Percentiles rank a stretch among this genome's conserved stretches.
Conservation (phyloP, 352 stramenopile species). For the Globisporangium recalcitrans region DNA sequence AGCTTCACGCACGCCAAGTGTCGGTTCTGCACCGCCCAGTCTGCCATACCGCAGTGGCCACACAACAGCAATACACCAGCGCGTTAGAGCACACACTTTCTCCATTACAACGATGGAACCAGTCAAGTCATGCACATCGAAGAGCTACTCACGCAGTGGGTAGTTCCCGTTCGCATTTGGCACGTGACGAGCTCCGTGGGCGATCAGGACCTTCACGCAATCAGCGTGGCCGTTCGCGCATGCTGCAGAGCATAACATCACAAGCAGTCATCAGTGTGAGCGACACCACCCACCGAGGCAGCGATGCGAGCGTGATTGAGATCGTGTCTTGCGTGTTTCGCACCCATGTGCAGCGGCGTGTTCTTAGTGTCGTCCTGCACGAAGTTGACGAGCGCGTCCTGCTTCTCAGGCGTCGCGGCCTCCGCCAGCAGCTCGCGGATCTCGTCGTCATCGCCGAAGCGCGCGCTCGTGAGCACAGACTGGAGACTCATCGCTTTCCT, state of each 20-base stretch:
- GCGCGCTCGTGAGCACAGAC: conserved; percentile 60
- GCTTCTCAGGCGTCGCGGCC: conserved; percentile 11
- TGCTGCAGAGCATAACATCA: conserved; percentile 38
- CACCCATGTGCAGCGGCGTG: conserved; percentile 84
- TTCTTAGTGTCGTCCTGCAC: conserved; percentile 70
- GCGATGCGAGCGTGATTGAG: too few species aligned
- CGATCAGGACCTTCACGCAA: conserved; percentile 61
- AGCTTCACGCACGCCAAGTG: conserved; percentile 77
- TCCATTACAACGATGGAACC: neutral
- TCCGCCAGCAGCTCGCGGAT: conserved; percentile 42
- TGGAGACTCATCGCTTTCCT: conserved; percentile 26
- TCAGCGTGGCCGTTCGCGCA: conserved; percentile 72
- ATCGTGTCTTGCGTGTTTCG: neutral
- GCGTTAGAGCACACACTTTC: neutral
- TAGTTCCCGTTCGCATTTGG: conserved; percentile 70
- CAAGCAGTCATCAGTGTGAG: too few species aligned
- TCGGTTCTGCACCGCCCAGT: conserved; percentile 87
- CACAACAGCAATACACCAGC: neutral
- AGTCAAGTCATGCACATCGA: neutral
- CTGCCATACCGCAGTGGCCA: conserved; percentile 19
- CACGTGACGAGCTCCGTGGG: conserved; percentile 48
- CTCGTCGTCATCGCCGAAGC: conserved; percentile 63
- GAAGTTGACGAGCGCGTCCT: conserved; percentile 56
- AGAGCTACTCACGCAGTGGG: conserved; percentile 53
- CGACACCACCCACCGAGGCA: neutral